Evolutionary conservation across 2,329 filamentous ascomycete genomes (phyloP).

Genomic region (Aspergillus ochraceoroseus): DNA sequence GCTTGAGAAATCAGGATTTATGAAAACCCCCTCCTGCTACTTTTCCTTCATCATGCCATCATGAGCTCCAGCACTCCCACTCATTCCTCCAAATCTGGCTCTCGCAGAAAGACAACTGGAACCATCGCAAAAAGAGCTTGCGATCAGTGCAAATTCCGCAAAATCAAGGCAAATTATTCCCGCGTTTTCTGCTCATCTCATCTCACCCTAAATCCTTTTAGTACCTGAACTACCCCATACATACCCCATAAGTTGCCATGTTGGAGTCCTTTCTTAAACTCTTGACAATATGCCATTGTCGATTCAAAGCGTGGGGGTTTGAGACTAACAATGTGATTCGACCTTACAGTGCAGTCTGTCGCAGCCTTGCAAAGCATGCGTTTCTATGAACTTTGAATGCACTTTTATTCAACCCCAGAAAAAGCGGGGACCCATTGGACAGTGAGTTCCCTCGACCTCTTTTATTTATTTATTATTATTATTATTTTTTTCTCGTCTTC

Average conservation of each 20-base stretch:
- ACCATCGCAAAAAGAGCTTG: slow-evolving; percentile 36
- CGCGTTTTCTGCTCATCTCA: slow-evolving; percentile 4
- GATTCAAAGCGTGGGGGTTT: background rate
- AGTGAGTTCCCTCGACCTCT: slow-evolving; percentile 28
- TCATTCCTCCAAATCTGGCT: background rate
- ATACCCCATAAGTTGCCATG: no score
- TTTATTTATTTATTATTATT: no score
- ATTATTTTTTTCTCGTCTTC: no score
- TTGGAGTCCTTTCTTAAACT: no score
- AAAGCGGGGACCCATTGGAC: slow-evolving; percentile 39
- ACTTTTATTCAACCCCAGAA: slow-evolving; percentile 43
- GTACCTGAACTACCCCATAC: no score
- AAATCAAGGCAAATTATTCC: slow-evolving; percentile 34
- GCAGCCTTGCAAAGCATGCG: slow-evolving; percentile 38
- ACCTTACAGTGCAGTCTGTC: slow-evolving; percentile 37
- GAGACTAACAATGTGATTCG: slow-evolving; percentile 2
- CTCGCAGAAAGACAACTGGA: background rate
- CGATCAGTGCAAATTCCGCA: slow-evolving; percentile 42
- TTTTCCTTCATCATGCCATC: background rate
- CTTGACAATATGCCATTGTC: no score
- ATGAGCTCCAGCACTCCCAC: background rate
- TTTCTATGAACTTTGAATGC: slow-evolving; percentile 39
- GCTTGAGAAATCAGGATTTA: no score
- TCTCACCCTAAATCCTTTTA: background rate
- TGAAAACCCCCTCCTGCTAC: no score